Base-by-base conservation (phyloP, 176 grass and related monocot genomes). In the Musa troglodytarum region DNA sequence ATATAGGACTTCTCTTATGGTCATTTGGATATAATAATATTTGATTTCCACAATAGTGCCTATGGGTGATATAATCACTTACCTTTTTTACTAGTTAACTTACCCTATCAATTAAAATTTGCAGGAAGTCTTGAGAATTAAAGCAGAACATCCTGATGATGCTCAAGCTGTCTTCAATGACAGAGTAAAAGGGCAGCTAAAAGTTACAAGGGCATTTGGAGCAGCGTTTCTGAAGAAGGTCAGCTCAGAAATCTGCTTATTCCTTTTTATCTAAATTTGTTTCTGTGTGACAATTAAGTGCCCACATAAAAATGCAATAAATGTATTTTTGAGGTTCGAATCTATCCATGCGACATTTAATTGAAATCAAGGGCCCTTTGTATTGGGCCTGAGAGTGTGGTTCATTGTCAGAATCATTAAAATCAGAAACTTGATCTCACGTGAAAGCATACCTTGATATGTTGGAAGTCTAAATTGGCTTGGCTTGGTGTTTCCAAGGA, bases 191-290 rank as follows among this genome's bases (percentile, higher is more conserved):
- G 92, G 92, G 52, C 92, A 96, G 51, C 68, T 96, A 84, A 96
- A 96, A 77, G 88, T 96, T 78, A 96, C 88, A 62, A 86, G 88
- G 81, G 92, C 92, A 81, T 96, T 96, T 96, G 92, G 92, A 79
- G 88, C 92, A 26, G 86, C 80, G 21, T 96, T 96, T 89, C 86
- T 96, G 59, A 96, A 96, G 74, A 92, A 96, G 92, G 92, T 96
- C 80, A 65, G 55, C 52, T 72, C 61, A 10, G 22, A 69, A 53
- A 62, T n/a, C 52, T 71, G 3, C 12, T 71, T 19, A 7, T 22
- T 28, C 17, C 28, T 13, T 17, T 71, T 19, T 17, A 19, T 62
- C 57, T 57, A 43, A 43, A 43, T 43, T 43, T 43, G 34, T 43
- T 43, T 43, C 4, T 43, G 34, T 43, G 34, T 43, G 34, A 43